These are phyloP conservation scores for Fusarium anthophilum DNA, from an alignment of 2,329 filamentous ascomycete genomes.

Conservation along the genomic window DNA sequence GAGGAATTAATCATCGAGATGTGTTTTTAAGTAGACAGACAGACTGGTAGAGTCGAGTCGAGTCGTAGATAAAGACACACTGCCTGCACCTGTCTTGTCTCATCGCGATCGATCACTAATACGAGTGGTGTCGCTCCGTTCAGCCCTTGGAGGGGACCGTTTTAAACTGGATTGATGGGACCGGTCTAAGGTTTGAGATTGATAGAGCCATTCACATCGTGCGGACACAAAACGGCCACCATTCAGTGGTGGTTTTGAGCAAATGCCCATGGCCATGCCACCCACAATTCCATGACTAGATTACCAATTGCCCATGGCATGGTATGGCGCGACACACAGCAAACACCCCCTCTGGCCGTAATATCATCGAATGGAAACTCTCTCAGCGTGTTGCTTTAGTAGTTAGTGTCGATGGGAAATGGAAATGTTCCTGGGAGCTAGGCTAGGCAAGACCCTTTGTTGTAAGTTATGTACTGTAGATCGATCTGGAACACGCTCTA, in stretches of 20 bases:
- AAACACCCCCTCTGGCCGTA: background rate
- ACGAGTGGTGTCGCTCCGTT: slow-evolving; percentile 17
- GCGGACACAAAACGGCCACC: slow-evolving; percentile 27
- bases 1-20: slow-evolving; percentile 13
- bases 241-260: background rate
- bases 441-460: slow-evolving; percentile 1
- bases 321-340: background rate
- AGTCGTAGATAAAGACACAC: background rate
- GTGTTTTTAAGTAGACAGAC: slow-evolving; percentile 1
- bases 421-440: background rate
- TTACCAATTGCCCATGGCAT: background rate
- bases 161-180: slow-evolving; percentile 33
- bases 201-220: background rate
- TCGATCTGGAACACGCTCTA: slow-evolving; percentile 27
- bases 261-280: background rate
- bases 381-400: background rate
- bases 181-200: background rate
- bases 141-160: slow-evolving; percentile 18
- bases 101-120: slow-evolving; percentile 23
- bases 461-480: background rate
- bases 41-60: background rate
- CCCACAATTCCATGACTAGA: slow-evolving; percentile 3
- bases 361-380: background rate
- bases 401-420: background rate
- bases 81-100: background rate